Evolutionary conservation across 1,284 basidiomycete species (phyloP), one percentile per base, ranked within the genome.

Genomic region (Apiotrichum mycotoxinovorans): DNA sequence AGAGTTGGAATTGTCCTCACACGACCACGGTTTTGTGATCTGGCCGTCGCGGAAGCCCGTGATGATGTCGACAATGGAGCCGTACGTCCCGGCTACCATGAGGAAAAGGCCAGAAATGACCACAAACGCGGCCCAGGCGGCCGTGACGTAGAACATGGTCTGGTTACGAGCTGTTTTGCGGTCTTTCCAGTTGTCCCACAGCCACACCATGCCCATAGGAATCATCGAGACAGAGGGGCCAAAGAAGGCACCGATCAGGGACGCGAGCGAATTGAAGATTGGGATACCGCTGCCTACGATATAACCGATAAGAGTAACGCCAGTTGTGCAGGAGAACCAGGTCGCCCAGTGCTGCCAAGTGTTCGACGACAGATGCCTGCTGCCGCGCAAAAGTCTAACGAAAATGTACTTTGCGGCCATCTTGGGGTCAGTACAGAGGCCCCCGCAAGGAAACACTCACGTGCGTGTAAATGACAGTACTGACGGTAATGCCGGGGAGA

Each of bases 361-460:
- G 61, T 84, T 83, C 15, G 75, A 77, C 60, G 84, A 80, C 51
- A 87, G 68, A 68, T 87, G 85, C 15, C 71, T 71, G 12, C 82
- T 79, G 58, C 80, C 78, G 10, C 83, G 79, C 66, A 87, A 83
- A 51, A 83, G 62, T 12, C 85, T 80, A 55, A 87, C 78, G 65
- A 87, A 86, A 53, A 86, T 64, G 50, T 83, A 80, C 68, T 86
- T 86, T 26, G 83, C 81, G 11, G 82, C 79, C 51, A 69, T 51
- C 64, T n/a, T 68, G 40, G 57, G 46, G 15, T 55, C 58, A 40
- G 59, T 54, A 43, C 58, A 44, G 11, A n/a, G 1, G 14, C 15
- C n/a, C 27, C 10, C 4, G 43, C 4, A 7, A 14, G 14, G 3
- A n/a, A 35, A n/a, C n/a, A 20, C 49, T 51, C 10, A 72, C 53